Conservation (phyloP, 192 early-diverging fungal species). For the Podochytrium sp. region DNA sequence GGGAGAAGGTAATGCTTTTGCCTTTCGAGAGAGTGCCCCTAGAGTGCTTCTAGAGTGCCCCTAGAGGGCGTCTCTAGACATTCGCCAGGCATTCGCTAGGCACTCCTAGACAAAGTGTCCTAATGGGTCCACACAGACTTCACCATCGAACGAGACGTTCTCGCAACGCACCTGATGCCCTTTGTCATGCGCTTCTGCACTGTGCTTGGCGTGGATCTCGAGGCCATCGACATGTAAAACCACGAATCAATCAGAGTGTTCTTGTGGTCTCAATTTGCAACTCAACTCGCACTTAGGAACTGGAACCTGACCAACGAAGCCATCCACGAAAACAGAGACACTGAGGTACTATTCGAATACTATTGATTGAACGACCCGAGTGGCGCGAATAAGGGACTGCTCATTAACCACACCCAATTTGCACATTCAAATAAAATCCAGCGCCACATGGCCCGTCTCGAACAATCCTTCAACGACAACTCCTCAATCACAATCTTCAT, state of each 20-base stretch:
- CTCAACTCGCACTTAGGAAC: neutral
- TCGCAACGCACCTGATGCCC: slow-evolving; percentile 16
- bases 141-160: slow-evolving; percentile 23
- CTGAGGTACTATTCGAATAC: neutral
- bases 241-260: neutral
- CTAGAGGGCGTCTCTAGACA: no score
- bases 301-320: slow-evolving; percentile 21
- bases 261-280: neutral
- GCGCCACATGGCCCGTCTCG: slow-evolving; percentile 8
- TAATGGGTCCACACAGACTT: slow-evolving; percentile 9
- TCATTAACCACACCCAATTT: neutral
- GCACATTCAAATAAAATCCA: neutral
- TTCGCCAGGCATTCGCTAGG: no score
- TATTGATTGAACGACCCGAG: neutral
- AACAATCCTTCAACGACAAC: neutral
- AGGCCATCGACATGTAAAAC: slow-evolving; percentile 28
- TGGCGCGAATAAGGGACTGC: neutral
- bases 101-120: no score
- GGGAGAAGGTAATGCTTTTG: neutral
- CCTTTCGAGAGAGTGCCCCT: neutral
- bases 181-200: slow-evolving; percentile 17
- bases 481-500: slow-evolving; percentile 23
- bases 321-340: slow-evolving; percentile 25
- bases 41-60: no score
- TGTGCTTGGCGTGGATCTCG: slow-evolving; percentile 28